Conservation (phyloP, 352 stramenopile species). For the Phytophthora kernoviae region DNA sequence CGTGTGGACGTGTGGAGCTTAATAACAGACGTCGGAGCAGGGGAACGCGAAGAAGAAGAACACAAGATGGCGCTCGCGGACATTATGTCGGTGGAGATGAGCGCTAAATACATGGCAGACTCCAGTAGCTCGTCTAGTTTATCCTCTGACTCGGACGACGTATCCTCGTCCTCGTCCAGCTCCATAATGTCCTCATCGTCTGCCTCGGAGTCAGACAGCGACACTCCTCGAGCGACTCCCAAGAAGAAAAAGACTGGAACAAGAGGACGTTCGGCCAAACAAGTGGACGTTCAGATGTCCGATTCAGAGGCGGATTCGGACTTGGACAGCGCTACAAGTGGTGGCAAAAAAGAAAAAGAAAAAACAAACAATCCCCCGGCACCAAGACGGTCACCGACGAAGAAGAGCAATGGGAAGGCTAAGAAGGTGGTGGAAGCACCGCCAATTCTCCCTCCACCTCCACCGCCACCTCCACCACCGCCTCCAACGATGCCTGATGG, state of each 20-base stretch:
- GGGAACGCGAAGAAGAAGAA: background rate
- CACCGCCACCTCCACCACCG: conserved; percentile 33
- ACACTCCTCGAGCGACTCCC: conserved; percentile 22
- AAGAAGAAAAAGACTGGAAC: conserved; percentile 24
- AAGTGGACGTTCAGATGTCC: conserved; percentile 16
- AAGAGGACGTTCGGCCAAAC: conserved; percentile 4
- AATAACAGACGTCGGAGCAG: conserved; percentile 5
- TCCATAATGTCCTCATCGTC: conserved; percentile 51
- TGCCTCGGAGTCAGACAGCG: conserved; percentile 40
- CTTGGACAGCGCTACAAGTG: conserved; percentile 22
- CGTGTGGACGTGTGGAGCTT: background rate
- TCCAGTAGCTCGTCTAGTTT: conserved; percentile 80
- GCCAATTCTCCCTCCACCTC: conserved; percentile 31
- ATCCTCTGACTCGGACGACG: conserved; percentile 73
- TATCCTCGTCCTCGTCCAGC: conserved; percentile 44
- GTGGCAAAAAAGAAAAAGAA: conserved; percentile 26
- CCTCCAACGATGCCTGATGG: conserved; percentile 28
- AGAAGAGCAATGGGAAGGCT: conserved; percentile 34
- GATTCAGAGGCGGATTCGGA: conserved; percentile 39
- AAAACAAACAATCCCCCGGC: conserved; percentile 24
- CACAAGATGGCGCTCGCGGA: conserved; percentile 67
- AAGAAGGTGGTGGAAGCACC: conserved; percentile 21
- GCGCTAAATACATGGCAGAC: conserved; percentile 73
- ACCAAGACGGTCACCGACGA: conserved; percentile 22
- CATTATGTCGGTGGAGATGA: conserved; percentile 77